Percentiles rank a stretch among this genome's conserved stretches.
phyloP scores from a whole-genome alignment of 2,329 filamentous ascomycete species.

The Neonectria hederae region DNA sequence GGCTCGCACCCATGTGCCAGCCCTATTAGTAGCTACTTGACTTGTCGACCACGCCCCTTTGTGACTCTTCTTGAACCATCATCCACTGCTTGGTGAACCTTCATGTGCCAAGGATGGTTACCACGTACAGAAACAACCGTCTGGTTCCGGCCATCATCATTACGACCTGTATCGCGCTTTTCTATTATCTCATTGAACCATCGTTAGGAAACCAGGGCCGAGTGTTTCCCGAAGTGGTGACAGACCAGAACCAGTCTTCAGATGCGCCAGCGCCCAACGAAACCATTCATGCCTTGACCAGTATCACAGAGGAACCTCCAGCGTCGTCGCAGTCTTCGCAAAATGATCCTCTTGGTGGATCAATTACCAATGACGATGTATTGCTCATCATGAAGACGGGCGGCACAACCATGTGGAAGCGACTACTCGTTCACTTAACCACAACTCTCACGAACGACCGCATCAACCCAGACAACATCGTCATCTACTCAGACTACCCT shows the following conservation, averaged over 20 bases:
- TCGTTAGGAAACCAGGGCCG: conserved; percentile 18
- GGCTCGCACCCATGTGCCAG: neutral
- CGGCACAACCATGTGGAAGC: conserved; percentile 40
- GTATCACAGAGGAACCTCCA: neutral
- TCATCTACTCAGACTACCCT: conserved; percentile 38
- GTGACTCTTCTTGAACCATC: neutral
- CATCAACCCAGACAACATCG: conserved; percentile 26
- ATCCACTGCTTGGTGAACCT: neutral
- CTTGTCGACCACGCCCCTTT: neutral
- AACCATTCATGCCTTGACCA: neutral
- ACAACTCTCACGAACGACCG: conserved; percentile 28
- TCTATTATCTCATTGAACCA: conserved; percentile 34
- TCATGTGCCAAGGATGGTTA: conserved; percentile 18
- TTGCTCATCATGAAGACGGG: conserved; percentile 41
- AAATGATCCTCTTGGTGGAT: neutral
- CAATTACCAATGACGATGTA: conserved; percentile 31
- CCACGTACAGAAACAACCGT: conserved; percentile 40
- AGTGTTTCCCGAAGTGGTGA: neutral
- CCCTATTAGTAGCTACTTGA: neutral
- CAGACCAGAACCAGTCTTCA: neutral
- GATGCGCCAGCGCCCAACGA: neutral
- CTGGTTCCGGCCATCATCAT: conserved; percentile 37
- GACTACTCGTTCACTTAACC: conserved; percentile 37
- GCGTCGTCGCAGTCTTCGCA: neutral
- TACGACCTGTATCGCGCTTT: conserved; percentile 26